A percentile compares a stretch with the other conserved stretches of the same genome.
Evolutionary conservation across 768 basidiomycete species (phyloP).

Genomic region (Rubroboletus pulcherrimus): DNA sequence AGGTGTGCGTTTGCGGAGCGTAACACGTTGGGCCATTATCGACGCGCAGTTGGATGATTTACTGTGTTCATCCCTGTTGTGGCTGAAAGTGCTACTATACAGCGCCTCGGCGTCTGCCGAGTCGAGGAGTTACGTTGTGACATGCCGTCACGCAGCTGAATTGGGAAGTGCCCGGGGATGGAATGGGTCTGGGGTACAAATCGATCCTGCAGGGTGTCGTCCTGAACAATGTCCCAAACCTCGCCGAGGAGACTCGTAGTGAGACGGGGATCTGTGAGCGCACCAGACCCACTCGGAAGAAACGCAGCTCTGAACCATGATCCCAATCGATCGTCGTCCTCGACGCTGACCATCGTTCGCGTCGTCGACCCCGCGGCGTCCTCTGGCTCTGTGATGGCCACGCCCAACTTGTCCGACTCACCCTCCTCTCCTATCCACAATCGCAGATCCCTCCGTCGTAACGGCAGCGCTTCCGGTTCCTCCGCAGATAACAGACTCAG

Average conservation of each 20-base stretch:
- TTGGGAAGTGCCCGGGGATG: constrained; percentile 1
- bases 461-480: constrained; percentile 29
- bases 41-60: constrained; percentile 1
- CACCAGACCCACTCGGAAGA: constrained; percentile 63
- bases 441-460: constrained; percentile 32
- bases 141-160: neutral
- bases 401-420: constrained; percentile 26
- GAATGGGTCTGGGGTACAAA: neutral
- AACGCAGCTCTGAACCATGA: constrained; percentile 52
- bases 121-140: neutral
- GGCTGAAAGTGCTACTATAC: constrained; percentile 24
- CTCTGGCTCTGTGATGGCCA: constrained; percentile 3
- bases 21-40: constrained; percentile 97
- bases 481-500: constrained; percentile 41
- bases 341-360: constrained; percentile 72
- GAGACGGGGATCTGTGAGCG: constrained; percentile 66
- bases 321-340: constrained; percentile 53
- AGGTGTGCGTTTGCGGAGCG: constrained; percentile 95
- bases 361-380: constrained; percentile 40
- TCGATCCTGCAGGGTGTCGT: neutral
- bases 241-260: constrained; percentile 38
- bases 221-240: constrained; percentile 17
- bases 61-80: neutral
- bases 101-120: constrained; percentile 19
- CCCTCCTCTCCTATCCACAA: constrained; percentile 23